These are phyloP conservation scores for Fusarium phyllophilum DNA, from an alignment of 2,329 filamentous ascomycete genomes.

Conservation along the genomic window DNA sequence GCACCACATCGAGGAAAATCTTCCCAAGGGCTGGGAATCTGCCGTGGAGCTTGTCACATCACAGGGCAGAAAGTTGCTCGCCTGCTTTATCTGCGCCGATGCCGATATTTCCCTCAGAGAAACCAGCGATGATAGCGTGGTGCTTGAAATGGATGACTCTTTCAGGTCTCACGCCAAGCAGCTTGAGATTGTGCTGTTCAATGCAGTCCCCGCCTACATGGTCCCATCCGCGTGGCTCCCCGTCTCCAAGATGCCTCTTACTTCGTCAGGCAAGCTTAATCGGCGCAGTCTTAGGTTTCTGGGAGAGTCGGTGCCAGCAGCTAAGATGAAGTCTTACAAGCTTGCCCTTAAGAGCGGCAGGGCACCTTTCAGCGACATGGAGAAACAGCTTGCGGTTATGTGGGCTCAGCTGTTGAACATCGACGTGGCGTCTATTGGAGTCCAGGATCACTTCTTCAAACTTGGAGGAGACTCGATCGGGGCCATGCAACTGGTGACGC, in stretches of 20 bases:
- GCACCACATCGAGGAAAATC: slow-evolving; percentile 49
- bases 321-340: slow-evolving; percentile 16
- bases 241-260: slow-evolving; percentile 52
- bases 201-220: slow-evolving; percentile 50
- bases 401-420: slow-evolving; percentile 26
- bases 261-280: slow-evolving; percentile 57
- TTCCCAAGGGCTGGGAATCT: slow-evolving; percentile 13
- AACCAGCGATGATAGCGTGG: not conserved
- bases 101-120: not conserved
- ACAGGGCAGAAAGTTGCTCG: slow-evolving; percentile 26
- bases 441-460: slow-evolving; percentile 54
- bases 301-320: slow-evolving; percentile 3
- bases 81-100: slow-evolving; percentile 32
- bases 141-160: not conserved
- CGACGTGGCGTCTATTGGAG: slow-evolving; percentile 10
- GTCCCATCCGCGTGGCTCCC: slow-evolving; percentile 55
- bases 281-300: slow-evolving; percentile 50
- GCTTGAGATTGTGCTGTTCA: not conserved
- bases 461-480: slow-evolving; percentile 53
- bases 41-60: slow-evolving; percentile 34
- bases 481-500: slow-evolving; percentile 39
- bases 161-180: slow-evolving; percentile 15
- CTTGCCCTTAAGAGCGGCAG: slow-evolving; percentile 35
- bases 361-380: slow-evolving; percentile 48
- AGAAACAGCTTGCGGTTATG: slow-evolving; percentile 19